Conservation (phyloP, 768 basidiomycete genomes). For the Melanogaster broomeanus region DNA sequence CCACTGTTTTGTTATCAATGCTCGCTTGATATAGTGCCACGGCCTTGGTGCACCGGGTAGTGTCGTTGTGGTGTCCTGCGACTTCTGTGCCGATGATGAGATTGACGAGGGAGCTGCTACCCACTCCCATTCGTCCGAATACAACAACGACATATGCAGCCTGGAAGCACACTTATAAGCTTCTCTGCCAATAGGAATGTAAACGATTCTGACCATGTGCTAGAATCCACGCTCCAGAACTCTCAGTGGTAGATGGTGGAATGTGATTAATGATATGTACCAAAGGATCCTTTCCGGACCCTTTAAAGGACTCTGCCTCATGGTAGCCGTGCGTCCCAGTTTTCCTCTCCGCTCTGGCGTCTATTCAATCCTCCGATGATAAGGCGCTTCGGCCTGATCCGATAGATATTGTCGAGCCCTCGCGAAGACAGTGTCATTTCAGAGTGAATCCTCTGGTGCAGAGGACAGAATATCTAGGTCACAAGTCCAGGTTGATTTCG, state of each 20-base stretch:
- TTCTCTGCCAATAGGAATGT: background rate
- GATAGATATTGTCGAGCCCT: too few relatives aligned
- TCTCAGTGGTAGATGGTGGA: too few relatives aligned
- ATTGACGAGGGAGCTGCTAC: constrained; percentile 14
- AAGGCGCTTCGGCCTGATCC: too few relatives aligned
- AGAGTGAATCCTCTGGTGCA: too few relatives aligned
- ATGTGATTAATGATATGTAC: background rate
- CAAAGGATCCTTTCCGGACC: background rate
- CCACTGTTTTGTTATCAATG: background rate
- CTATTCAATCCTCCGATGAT: background rate
- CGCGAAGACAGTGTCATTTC: too few relatives aligned
- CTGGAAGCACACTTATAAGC: background rate
- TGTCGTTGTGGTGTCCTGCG: background rate
- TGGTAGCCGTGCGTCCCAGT: background rate
- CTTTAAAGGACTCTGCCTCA: too few relatives aligned
- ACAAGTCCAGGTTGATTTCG: too few relatives aligned
- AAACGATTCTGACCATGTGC: background rate
- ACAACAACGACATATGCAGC: constrained; percentile 11
- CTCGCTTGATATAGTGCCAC: background rate
- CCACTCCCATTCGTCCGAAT: constrained; percentile 12
- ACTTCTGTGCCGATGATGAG: constrained; percentile 4
- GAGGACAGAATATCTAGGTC: too few relatives aligned
- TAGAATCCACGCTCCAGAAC: too few relatives aligned
- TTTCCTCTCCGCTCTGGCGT: background rate
- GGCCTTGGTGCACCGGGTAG: background rate